Percentiles rank a stretch among this genome's conserved stretches.
Conservation (phyloP, 805 yeast genomes). For the Sugiyamaella chiloensis region DNA sequence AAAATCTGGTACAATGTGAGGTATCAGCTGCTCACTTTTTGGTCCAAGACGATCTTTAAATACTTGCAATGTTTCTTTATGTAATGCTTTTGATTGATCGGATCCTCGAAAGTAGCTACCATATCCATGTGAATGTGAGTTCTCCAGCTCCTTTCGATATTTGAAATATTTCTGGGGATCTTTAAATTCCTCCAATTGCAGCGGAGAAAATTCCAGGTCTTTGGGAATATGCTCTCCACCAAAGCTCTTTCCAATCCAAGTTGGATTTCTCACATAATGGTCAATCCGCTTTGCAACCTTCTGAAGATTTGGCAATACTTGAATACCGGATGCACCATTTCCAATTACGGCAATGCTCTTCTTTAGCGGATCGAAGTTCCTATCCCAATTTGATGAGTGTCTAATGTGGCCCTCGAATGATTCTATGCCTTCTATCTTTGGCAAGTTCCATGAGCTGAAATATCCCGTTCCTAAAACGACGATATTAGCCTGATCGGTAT, state of each 20-base stretch:
- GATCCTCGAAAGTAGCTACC: slow-evolving; percentile 16
- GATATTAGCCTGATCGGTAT: slow-evolving; percentile 22
- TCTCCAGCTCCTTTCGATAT: slow-evolving; percentile 27
- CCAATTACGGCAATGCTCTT: slow-evolving; percentile 35
- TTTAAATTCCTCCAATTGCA: slow-evolving; percentile 1
- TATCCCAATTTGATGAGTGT: slow-evolving; percentile 36
- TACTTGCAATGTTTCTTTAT: slow-evolving; percentile 1
- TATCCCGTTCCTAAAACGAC: slow-evolving; percentile 28
- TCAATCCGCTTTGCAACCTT: slow-evolving; percentile 25
- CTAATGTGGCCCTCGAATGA: slow-evolving; percentile 31
- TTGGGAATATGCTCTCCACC: slow-evolving; percentile 18
- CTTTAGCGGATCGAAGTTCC: slow-evolving; percentile 23
- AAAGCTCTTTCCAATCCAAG: slow-evolving; percentile 21
- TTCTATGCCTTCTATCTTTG: slow-evolving; percentile 29
- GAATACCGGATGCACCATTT: slow-evolving; percentile 36
- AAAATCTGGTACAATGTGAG: slow-evolving; percentile 23
- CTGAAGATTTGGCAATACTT: slow-evolving; percentile 24
- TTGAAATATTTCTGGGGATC: slow-evolving; percentile 19
- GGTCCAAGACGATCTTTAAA: slow-evolving; percentile 11
- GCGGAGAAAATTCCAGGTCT: slow-evolving; percentile 1
- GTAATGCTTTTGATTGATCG: neutral
- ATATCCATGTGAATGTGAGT: slow-evolving; percentile 6
- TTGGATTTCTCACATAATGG: slow-evolving; percentile 25
- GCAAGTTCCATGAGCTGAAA: slow-evolving; percentile 31
- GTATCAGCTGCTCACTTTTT: slow-evolving; percentile 11